Evolutionary conservation across 2,329 filamentous ascomycete species (phyloP), one percentile per base, ranked within the genome.

Genomic region (Diplodia corticola): DNA sequence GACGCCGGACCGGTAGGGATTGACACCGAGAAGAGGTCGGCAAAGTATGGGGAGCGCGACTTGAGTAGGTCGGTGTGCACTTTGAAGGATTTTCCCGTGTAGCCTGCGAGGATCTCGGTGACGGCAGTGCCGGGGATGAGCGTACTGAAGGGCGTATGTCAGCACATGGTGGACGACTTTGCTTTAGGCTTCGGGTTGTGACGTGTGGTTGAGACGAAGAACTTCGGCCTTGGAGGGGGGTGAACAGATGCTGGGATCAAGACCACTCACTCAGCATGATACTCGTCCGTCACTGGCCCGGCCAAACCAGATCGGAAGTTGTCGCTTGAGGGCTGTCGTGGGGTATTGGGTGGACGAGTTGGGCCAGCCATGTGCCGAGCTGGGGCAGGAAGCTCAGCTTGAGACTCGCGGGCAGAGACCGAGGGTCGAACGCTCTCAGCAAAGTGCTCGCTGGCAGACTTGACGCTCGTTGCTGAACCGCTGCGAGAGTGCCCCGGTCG

Each of bases 21-120:
- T 20, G 40, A 26, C 30, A 5, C 13, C 5, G 57, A 22, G 40
- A 70, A 66, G 13, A 73, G 60, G 33, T 69, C 65, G 55, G 69
- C 67, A 69, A 76, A 75, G 70, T 71, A 75, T 5, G 73, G 70
- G 4, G 71, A 71, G 40, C 69, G 71, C 22, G 48, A 66, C 20
- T 65, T 70, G 28, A 76, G 71, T 13, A 70, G 60, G 33, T 69
- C 66, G 48, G 69, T 71, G 66, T 73, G 68, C 30, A 75, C 66
- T 26, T 67, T 59, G 68, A 74, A 73, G 28, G 64, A 48, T 64
- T 74, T 75, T 57, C 69, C 68, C 44, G 69, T 69, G 17, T 66
- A 61, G 51, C 74, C 74, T 40, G 70, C 72, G 67, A 69, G 69
- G 65, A 76, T 17, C 61, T 67, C 63, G 53, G 59, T 65, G 13